These are phyloP conservation scores for Boletellus deceptivus DNA, from an alignment of 1,284 basidiomycete genomes.

Conservation along the genomic window DNA sequence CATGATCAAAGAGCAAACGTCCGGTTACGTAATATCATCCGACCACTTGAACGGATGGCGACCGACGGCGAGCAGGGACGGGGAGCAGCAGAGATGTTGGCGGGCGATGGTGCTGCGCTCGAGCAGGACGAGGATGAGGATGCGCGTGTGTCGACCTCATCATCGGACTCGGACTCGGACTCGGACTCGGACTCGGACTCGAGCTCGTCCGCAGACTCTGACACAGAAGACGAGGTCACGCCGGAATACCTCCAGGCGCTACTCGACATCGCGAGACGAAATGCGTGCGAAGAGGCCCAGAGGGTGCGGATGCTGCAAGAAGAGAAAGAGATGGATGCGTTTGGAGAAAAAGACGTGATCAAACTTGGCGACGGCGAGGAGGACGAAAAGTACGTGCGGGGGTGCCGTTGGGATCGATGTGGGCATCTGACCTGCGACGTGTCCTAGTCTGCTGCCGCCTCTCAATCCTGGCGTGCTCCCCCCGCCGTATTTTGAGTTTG, in stretches of 20 bases:
- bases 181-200: conserved; percentile 24
- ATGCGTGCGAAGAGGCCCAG: conserved; percentile 38
- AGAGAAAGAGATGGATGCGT: conserved; percentile 17
- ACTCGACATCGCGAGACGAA: conserved; percentile 57
- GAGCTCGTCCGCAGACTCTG: conserved; percentile 16
- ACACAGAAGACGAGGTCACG: conserved; percentile 47
- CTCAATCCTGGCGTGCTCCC: conserved; percentile 65
- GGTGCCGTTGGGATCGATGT: conserved; percentile 2
- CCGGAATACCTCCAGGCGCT: conserved; percentile 64
- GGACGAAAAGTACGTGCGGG: conserved; percentile 36
- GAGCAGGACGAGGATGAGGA: conserved; percentile 13
- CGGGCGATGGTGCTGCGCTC: background rate
- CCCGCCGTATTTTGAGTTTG: conserved; percentile 57
- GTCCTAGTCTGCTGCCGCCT: conserved; percentile 56
- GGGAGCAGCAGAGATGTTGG: conserved; percentile 35
- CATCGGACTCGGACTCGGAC: conserved; percentile 3
- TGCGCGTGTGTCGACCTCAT: conserved; percentile 16
- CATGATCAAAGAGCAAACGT: conserved; percentile 12
- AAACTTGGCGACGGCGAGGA: conserved; percentile 38
- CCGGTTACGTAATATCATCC: conserved; percentile 24
- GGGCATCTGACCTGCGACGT: conserved; percentile 7
- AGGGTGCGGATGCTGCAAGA: conserved; percentile 24
- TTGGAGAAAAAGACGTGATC: conserved; percentile 47
- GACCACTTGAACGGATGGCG: conserved; percentile 9
- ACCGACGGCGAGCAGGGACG: conserved; percentile 36